A percentile compares a stretch with the other conserved stretches of the same genome.
Evolutionary conservation across 805 yeast genomes (phyloP).

Genomic region (Diddensiella caesifluorescens): DNA sequence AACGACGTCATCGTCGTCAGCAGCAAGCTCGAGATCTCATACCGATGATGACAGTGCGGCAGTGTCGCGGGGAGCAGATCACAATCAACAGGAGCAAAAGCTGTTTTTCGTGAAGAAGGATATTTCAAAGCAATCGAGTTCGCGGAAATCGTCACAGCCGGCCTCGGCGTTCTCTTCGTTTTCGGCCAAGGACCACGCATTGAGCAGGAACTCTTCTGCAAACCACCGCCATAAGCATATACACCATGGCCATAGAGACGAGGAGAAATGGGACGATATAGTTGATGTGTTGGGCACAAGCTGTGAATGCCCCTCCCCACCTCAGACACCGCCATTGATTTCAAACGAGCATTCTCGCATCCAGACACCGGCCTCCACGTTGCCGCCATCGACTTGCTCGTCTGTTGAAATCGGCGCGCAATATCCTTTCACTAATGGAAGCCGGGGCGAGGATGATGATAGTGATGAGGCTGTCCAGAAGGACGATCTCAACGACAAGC

Average conservation of each 20-base stretch:
- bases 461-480: neutral
- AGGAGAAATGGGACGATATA: constrained; percentile 1
- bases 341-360: constrained; percentile 30
- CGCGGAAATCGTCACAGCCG: constrained; percentile 13
- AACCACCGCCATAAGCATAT: constrained; percentile 7
- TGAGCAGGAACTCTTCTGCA: constrained; percentile 1
- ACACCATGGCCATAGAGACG: constrained; percentile 1
- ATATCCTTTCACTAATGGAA: constrained; percentile 21
- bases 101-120: constrained; percentile 18
- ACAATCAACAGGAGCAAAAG: too few relatives aligned
- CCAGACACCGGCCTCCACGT: constrained; percentile 32
- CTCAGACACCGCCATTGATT: constrained; percentile 21
- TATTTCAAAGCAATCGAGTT: constrained; percentile 5
- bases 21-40: too few relatives aligned
- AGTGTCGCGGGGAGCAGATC: too few relatives aligned
- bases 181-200: constrained; percentile 7
- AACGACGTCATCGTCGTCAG: too few relatives aligned
- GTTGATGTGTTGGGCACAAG: constrained; percentile 22
- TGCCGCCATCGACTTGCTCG: constrained; percentile 20
- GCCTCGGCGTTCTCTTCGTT: constrained; percentile 22
- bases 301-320: constrained; percentile 26
- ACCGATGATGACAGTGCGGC: too few relatives aligned
- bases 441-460: neutral
- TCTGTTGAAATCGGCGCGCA: constrained; percentile 31
- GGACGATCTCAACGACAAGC: neutral